Conservation (phyloP, 106 monocot genomes). For the Apostasia shenzhenica region DNA sequence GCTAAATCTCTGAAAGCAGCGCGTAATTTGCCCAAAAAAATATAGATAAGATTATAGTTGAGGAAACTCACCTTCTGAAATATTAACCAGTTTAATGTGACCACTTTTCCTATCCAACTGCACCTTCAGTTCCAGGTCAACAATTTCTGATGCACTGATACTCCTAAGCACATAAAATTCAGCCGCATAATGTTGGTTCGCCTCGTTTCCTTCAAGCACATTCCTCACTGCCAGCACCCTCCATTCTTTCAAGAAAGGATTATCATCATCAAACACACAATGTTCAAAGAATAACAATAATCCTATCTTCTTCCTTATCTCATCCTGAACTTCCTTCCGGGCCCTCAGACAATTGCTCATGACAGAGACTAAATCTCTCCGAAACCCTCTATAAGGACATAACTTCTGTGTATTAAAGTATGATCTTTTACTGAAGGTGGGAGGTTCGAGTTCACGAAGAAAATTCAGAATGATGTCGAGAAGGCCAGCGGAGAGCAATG, state of each 20-base stretch:
- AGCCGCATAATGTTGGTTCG: slow-evolving; percentile 46
- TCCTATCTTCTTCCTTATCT: slow-evolving; percentile 37
- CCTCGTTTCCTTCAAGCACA: slow-evolving; percentile 61
- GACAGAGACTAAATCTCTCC: slow-evolving; percentile 57
- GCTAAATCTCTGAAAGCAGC: too few relatives aligned
- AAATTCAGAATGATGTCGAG: slow-evolving; percentile 27
- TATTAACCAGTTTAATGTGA: slow-evolving; percentile 51
- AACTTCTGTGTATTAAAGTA: slow-evolving; percentile 16
- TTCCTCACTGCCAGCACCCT: slow-evolving; percentile 44
- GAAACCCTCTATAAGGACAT: slow-evolving; percentile 60
- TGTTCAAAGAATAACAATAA: slow-evolving; percentile 58
- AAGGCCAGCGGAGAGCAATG: slow-evolving; percentile 27
- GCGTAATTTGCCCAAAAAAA: too few relatives aligned
- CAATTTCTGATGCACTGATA: slow-evolving; percentile 35
- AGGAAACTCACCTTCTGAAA: slow-evolving; percentile 3
- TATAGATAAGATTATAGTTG: not conserved
- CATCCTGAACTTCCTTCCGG: slow-evolving; percentile 56
- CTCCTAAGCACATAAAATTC: slow-evolving; percentile 45
- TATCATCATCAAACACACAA: slow-evolving; percentile 63
- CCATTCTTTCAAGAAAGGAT: slow-evolving; percentile 66
- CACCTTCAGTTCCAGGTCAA: slow-evolving; percentile 44
- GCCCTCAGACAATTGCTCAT: slow-evolving; percentile 39
- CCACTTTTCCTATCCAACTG: slow-evolving; percentile 40
- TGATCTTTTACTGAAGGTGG: slow-evolving; percentile 38
- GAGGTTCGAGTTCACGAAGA: slow-evolving; percentile 55